phyloP scores from a whole-genome alignment of 1,284 basidiomycete species.

The Prillingera fragicola region DNA sequence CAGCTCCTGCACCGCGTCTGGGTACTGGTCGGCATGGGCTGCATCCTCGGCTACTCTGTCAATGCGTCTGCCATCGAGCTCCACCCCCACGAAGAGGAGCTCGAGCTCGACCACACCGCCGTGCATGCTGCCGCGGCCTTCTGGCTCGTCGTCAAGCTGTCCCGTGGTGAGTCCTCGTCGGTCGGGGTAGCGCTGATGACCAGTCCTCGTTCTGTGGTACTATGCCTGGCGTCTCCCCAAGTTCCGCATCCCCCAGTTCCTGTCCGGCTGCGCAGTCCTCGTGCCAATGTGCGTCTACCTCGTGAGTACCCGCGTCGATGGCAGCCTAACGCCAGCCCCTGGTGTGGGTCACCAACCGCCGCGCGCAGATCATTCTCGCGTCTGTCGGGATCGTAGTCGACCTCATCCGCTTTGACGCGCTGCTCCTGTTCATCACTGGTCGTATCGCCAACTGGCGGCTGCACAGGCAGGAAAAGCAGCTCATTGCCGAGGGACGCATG shows the following conservation, averaged over 20 bases:
- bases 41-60: slow-evolving; percentile 42
- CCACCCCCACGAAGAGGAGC: slow-evolving; percentile 4
- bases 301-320: slow-evolving; percentile 10
- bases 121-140: slow-evolving; percentile 31
- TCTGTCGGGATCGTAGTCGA: slow-evolving; percentile 27
- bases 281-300: slow-evolving; percentile 42
- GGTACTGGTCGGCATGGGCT: slow-evolving; percentile 45
- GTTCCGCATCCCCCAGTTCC: slow-evolving; percentile 35
- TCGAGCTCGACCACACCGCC: slow-evolving; percentile 8
- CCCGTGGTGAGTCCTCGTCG: slow-evolving; percentile 20
- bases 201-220: slow-evolving; percentile 17
- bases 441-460: slow-evolving; percentile 1
- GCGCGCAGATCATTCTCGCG: slow-evolving; percentile 30
- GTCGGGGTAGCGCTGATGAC: not conserved
- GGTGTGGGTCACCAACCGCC: slow-evolving; percentile 30
- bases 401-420: slow-evolving; percentile 20
- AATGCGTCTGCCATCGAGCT: slow-evolving; percentile 45
- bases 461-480: not conserved
- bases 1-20: slow-evolving; percentile 42
- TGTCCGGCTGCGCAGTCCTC: slow-evolving; percentile 27
- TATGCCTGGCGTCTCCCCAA: slow-evolving; percentile 39
- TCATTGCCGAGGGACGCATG: slow-evolving; percentile 1
- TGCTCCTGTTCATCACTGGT: slow-evolving; percentile 18
- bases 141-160: slow-evolving; percentile 35
- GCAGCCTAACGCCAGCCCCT: slow-evolving; percentile 23